Evolutionary conservation across 768 basidiomycete species (phyloP).

Genomic region (Holtermanniella nyarrowii): DNA sequence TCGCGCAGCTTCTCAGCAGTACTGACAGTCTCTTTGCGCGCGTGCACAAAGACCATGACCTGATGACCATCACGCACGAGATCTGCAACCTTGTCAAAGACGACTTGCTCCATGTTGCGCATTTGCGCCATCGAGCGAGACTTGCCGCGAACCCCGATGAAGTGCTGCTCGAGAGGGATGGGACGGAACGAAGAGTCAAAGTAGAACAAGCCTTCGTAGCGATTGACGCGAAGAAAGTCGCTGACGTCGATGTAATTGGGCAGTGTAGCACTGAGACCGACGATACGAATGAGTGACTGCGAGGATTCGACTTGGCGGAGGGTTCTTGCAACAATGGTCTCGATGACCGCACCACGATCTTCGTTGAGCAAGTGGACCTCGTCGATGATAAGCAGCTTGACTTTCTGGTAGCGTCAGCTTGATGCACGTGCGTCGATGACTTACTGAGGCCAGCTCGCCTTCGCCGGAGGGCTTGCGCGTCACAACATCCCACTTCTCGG

Average conservation of each 20-base stretch:
- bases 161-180: conserved; percentile 93
- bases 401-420: conserved; percentile 48
- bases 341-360: conserved; percentile 94
- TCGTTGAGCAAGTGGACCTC: conserved; percentile 96
- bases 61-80: conserved; percentile 88
- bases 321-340: conserved; percentile 93
- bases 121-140: conserved; percentile 59
- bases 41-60: conserved; percentile 99
- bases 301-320: conserved; percentile 90
- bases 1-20: conserved; percentile 72
- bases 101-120: conserved; percentile 75
- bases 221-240: conserved; percentile 82
- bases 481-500: conserved; percentile 99
- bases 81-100: conserved; percentile 76
- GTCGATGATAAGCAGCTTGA: conserved; percentile 92
- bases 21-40: conserved; percentile 95
- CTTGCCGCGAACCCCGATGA: conserved; percentile 86
- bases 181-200: conserved; percentile 97
- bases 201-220: conserved; percentile 79
- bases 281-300: conserved; percentile 90
- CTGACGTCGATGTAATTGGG: conserved; percentile 96
- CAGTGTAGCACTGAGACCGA: conserved; percentile 85
- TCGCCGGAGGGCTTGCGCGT: conserved; percentile 94
- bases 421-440: conserved; percentile 25
- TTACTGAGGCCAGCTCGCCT: conserved; percentile 84